phyloP scores from a whole-genome alignment of 2,329 filamentous ascomycete genomes.

The Fusarium secorum region DNA sequence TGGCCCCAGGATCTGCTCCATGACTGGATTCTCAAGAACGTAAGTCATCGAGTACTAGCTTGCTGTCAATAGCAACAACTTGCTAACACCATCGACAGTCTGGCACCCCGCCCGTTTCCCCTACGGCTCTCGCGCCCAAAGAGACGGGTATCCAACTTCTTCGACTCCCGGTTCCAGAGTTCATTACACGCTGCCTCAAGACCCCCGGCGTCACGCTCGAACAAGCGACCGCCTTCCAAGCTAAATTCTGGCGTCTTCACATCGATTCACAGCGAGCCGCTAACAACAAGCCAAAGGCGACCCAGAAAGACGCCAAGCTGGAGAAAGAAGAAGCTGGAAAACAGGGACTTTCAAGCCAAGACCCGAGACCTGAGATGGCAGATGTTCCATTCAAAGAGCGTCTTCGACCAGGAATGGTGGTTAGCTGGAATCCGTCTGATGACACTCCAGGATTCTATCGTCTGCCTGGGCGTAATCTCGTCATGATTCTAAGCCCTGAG shows the following conservation, averaged over 20 bases:
- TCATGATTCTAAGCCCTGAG: constrained; percentile 46
- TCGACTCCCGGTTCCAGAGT: constrained; percentile 50
- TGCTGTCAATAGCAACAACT: not conserved
- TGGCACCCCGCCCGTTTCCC: constrained; percentile 48
- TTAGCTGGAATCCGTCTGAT: constrained; percentile 43
- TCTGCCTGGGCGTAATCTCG: constrained; percentile 40
- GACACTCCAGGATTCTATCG: constrained; percentile 22
- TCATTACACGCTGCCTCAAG: constrained; percentile 52
- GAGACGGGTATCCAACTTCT: constrained; percentile 54
- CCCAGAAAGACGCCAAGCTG: not conserved
- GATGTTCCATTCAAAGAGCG: constrained; percentile 49
- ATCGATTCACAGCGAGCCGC: constrained; percentile 47
- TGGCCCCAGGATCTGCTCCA: constrained; percentile 52
- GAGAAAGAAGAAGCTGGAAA: not conserved
- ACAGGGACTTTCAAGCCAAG: constrained; percentile 41
- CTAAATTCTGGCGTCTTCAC: constrained; percentile 54
- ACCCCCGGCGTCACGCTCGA: constrained; percentile 47
- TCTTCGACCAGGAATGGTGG: constrained; percentile 53
- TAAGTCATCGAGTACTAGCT: constrained; percentile 37
- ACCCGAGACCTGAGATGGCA: constrained; percentile 37
- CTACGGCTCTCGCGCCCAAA: constrained; percentile 48
- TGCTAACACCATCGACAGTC: constrained; percentile 43
- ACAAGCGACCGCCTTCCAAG: constrained; percentile 52
- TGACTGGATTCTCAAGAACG: constrained; percentile 52
- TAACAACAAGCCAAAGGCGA: not conserved